Conservation (phyloP, 805 yeast genomes). For the Cyberlindnera maritima region DNA sequence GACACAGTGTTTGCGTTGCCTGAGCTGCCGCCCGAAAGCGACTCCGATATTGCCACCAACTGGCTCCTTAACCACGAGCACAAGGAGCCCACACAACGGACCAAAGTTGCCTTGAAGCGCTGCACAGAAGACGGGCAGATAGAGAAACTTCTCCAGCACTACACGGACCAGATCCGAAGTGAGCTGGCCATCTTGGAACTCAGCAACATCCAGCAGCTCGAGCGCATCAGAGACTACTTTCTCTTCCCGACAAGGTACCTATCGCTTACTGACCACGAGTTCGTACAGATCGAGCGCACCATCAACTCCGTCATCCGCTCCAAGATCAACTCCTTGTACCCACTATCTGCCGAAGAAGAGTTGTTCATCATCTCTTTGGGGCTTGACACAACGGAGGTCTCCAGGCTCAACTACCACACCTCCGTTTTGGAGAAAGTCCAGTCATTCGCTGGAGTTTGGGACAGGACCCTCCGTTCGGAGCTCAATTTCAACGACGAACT, state of each 20-base stretch:
- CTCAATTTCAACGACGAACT: conserved; percentile 11
- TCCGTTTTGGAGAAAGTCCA: conserved; percentile 4
- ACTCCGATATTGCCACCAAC: conserved; percentile 19
- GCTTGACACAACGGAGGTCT: conserved; percentile 16
- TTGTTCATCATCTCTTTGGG: conserved; percentile 22
- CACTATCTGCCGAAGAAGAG: conserved; percentile 11
- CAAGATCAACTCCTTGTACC: conserved; percentile 4
- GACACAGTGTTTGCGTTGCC: conserved; percentile 18
- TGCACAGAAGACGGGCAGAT: conserved; percentile 8
- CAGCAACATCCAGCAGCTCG: conserved; percentile 8
- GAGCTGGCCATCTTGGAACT: conserved; percentile 11
- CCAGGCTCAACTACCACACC: conserved; percentile 11
- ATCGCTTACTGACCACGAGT: conserved; percentile 14
- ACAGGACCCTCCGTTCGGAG: conserved; percentile 14
- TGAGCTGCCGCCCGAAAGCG: conserved; percentile 21
- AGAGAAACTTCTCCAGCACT: conserved; percentile 13
- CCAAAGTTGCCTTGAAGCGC: conserved; percentile 21
- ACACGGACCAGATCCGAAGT: conserved; percentile 17
- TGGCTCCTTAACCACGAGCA: conserved; percentile 26
- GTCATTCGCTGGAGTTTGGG: conserved; percentile 18
- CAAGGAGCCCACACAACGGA: conserved; percentile 25
- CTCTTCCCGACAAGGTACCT: conserved; percentile 21
- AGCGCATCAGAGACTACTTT: conserved; percentile 20
- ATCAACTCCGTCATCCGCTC: conserved; percentile 18
- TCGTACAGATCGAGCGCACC: conserved; percentile 16